Conservation (phyloP, 768 basidiomycete species). For the Phanerochaete sordida region DNA sequence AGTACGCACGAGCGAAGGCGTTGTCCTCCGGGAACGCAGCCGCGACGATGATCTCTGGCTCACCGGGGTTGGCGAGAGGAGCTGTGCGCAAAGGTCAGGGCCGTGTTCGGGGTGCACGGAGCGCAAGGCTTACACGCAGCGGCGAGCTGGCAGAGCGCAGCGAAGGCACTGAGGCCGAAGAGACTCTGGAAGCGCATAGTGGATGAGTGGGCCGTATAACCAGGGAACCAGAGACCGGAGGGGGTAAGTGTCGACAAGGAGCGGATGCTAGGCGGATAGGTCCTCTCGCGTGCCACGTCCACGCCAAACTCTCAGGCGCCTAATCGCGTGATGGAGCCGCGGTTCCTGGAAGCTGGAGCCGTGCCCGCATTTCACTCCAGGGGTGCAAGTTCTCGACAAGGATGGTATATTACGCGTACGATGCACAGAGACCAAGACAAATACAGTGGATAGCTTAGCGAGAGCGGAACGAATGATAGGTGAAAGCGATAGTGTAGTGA, state of each 20-base stretch:
- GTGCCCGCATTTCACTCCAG: neutral
- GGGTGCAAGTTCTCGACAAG: neutral
- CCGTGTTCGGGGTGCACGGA: neutral
- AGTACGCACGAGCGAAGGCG: conserved; percentile 75
- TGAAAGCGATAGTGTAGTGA: neutral
- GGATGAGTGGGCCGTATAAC: neutral
- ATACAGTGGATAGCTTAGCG: neutral
- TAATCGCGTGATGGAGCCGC: neutral
- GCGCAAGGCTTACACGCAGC: conserved; percentile 23
- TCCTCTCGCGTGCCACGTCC: conserved; percentile 13
- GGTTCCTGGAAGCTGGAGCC: neutral
- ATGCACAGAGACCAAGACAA: neutral
- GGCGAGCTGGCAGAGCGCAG: conserved; percentile 26
- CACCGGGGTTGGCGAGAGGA: conserved; percentile 29
- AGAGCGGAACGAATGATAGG: neutral
- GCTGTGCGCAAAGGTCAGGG: neutral
- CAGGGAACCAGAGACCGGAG: neutral
- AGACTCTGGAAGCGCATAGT: conserved; percentile 32
- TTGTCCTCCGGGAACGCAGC: conserved; percentile 71
- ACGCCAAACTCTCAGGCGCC: neutral
- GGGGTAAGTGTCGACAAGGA: conserved; percentile 2
- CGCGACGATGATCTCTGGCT: conserved; percentile 50
- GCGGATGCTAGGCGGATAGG: neutral
- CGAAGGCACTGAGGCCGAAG: conserved; percentile 24
- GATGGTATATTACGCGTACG: neutral